Evolutionary conservation across 2,329 filamentous ascomycete species (phyloP), one percentile per base, ranked within the genome.

Genomic region (Ophiostoma ips): DNA sequence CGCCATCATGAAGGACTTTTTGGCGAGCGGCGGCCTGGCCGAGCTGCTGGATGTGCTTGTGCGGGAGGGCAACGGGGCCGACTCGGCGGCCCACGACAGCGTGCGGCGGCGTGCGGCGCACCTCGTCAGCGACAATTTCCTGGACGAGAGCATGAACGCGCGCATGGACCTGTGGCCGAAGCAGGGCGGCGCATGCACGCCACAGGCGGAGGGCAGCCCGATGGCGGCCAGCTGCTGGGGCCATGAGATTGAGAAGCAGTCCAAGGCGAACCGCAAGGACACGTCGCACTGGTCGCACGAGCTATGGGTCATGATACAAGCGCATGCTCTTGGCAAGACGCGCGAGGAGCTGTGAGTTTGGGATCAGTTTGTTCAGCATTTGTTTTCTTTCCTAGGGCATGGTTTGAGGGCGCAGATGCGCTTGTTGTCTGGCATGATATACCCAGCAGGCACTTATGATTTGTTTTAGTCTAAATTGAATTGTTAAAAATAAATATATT

Each of bases 71-170:
- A 58, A 65, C 9, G 63, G 69, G 21, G 69, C 65, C n/a, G 69
- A 65, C 18, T 19, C 24, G 18, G 62, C 65, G 5, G 66, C 68
- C 24, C 76, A 77, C 67, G 69, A 69, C 13, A 59, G 64, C 1
- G 70, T 74, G 6, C 70, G 74, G 59, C 70, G 69, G 52, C 77
- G 73, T 58, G 71, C 75, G 21, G 76, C 73, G 2, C 69, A 77
- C 53, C 67, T 83, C 50, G 69, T 82, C 28, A 68, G 75, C 33
- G 81, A 84, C 58, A 79, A 71, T 53, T 84, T 84, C 59, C 65
- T 84, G n/a, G 80, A 84, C 58, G 71, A 73, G 54, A 70, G 75
- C 51, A 79, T 81, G 70, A 78, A 79, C 37, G 79, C 79, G 2
- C 65, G 67, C 21, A 55, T 72, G 16, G 75, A 76, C 0, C 64